Percentiles rank a stretch among this genome's conserved stretches.
Evolutionary conservation across 1,284 basidiomycete species (phyloP).

Genomic region (Moniliella sp.): DNA sequence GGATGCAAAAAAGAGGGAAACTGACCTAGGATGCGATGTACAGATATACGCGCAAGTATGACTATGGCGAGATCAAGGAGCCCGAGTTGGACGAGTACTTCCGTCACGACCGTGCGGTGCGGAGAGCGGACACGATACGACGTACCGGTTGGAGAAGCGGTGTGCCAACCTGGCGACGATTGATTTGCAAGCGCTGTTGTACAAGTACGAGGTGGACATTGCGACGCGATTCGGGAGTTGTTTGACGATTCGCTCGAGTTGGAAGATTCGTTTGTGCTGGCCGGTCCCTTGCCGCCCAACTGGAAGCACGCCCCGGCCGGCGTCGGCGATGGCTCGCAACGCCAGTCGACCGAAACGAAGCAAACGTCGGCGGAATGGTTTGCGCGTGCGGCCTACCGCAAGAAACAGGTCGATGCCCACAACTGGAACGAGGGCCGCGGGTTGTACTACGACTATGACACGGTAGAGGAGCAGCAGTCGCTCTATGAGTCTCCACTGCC

Average conservation of each 20-base stretch:
- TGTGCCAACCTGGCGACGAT: slow-evolving; percentile 87
- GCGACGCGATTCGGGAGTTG: slow-evolving; percentile 61
- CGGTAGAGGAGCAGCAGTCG: slow-evolving; percentile 64
- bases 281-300: slow-evolving; percentile 37
- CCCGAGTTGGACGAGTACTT: slow-evolving; percentile 89
- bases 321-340: slow-evolving; percentile 34
- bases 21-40: background rate
- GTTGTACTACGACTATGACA: slow-evolving; percentile 91
- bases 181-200: slow-evolving; percentile 62
- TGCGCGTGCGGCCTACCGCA: slow-evolving; percentile 21
- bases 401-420: slow-evolving; percentile 67
- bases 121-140: slow-evolving; percentile 74
- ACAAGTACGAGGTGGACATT: slow-evolving; percentile 42
- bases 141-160: slow-evolving; percentile 78
- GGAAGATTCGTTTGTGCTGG: slow-evolving; percentile 56
- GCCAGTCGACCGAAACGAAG: slow-evolving; percentile 42
- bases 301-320: slow-evolving; percentile 3
- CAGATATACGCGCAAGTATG: slow-evolving; percentile 76
- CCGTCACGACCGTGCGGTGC: slow-evolving; percentile 78
- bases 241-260: slow-evolving; percentile 75
- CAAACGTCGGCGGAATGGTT: slow-evolving; percentile 29
- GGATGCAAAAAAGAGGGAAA: background rate
- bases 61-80: slow-evolving; percentile 58
- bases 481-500: slow-evolving; percentile 76
- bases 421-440: slow-evolving; percentile 86